Conservation (phyloP, 371 early-diverging fungal genomes). For the Zancudomyces culisetae region DNA sequence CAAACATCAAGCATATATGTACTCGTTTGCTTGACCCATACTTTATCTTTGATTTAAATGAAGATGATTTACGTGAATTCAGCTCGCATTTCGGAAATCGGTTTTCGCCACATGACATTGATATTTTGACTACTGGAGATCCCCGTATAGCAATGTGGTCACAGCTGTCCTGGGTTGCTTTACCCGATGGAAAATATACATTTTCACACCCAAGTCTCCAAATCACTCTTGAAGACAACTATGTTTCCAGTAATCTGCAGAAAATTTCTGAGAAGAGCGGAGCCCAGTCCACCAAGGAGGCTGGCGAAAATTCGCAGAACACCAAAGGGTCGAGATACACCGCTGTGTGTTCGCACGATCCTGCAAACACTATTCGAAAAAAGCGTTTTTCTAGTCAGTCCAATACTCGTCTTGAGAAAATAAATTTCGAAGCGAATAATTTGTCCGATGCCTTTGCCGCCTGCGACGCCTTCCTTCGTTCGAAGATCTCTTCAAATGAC, state of each 20-base stretch:
- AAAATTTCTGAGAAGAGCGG: too few relatives aligned
- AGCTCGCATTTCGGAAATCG: not conserved
- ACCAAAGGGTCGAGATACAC: too few relatives aligned
- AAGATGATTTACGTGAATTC: constrained; percentile 4
- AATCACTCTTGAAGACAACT: constrained; percentile 2
- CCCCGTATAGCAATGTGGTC: not conserved
- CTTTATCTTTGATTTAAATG: not conserved
- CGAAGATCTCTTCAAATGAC: constrained; percentile 11
- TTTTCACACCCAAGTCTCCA: constrained; percentile 1
- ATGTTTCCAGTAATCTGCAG: too few relatives aligned
- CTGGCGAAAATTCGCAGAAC: too few relatives aligned
- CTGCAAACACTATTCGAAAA: too few relatives aligned
- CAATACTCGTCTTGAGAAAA: constrained; percentile 1
- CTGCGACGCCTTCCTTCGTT: constrained; percentile 35
- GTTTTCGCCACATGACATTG: not conserved
- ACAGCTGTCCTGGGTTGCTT: not conserved
- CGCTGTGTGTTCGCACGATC: too few relatives aligned
- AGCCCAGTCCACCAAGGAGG: too few relatives aligned
- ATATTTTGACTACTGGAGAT: not conserved
- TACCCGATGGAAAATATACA: not conserved
- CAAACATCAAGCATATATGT: not conserved
- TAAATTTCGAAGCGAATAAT: constrained; percentile 14
- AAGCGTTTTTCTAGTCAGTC: too few relatives aligned
- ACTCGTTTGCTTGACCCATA: not conserved
- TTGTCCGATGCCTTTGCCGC: constrained; percentile 32